Evolutionary conservation across 164 flowering plant species (phyloP).

Genomic region (Santalum album): DNA sequence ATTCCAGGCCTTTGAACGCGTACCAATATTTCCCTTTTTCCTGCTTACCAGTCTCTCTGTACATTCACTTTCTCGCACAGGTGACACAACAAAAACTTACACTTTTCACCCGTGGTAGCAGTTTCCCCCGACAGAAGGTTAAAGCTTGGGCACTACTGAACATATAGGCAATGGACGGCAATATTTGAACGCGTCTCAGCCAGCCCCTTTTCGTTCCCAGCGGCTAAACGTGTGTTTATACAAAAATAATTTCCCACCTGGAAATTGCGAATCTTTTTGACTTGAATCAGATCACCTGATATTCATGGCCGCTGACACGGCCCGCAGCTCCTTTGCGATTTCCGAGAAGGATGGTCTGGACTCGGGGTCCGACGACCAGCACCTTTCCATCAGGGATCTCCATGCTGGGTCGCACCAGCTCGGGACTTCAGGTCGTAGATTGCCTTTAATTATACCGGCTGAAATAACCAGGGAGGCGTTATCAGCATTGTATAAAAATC

Average conservation of each 20-base stretch:
- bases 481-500: too few relatives aligned
- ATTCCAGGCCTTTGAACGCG: too few relatives aligned
- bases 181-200: slow-evolving; percentile 3
- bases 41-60: too few relatives aligned
- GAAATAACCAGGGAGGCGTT: slow-evolving; percentile 1
- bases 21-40: too few relatives aligned
- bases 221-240: background rate
- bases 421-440: slow-evolving; percentile 32
- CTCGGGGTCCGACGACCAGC: slow-evolving; percentile 39
- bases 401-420: slow-evolving; percentile 34
- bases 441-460: slow-evolving; percentile 34
- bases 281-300: slow-evolving; percentile 19
- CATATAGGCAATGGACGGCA: slow-evolving; percentile 7
- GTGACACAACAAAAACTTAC: too few relatives aligned
- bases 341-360: slow-evolving; percentile 36
- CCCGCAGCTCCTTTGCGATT: slow-evolving; percentile 30
- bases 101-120: too few relatives aligned
- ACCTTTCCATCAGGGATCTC: slow-evolving; percentile 39
- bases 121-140: background rate
- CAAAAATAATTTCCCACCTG: background rate
- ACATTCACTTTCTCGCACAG: too few relatives aligned
- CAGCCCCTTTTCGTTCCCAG: background rate
- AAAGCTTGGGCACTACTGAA: background rate
- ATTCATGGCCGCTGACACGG: slow-evolving; percentile 30
- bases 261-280: too few relatives aligned